A percentile compares a stretch with the other conserved stretches of the same genome.
Evolutionary conservation across 2,329 filamentous ascomycete species (phyloP).

Genomic region (Tolypocladium paradoxum): DNA sequence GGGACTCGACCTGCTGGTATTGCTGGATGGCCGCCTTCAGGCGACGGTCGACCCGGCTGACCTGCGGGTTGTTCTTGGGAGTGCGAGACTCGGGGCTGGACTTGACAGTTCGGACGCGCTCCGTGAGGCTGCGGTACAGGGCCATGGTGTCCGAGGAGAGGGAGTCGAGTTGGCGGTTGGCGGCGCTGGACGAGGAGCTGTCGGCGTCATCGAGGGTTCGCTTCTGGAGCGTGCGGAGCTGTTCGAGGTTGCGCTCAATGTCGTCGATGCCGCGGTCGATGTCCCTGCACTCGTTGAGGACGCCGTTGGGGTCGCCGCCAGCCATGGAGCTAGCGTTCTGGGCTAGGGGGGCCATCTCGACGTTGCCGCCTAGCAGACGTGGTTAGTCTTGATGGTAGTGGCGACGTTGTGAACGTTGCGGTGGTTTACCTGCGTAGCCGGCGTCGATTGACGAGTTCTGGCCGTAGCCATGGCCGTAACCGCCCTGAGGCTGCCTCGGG

Average conservation of each 20-base stretch:
- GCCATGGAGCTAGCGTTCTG: constrained; percentile 38
- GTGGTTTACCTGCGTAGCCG: constrained; percentile 18
- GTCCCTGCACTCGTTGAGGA: constrained; percentile 75
- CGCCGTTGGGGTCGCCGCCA: constrained; percentile 55
- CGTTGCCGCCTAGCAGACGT: constrained; percentile 30
- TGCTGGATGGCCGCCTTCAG: constrained; percentile 71
- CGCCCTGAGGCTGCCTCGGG: constrained; percentile 4
- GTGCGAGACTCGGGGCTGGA: constrained; percentile 64
- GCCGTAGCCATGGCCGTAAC: constrained; percentile 12
- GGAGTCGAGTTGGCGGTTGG: constrained; percentile 59
- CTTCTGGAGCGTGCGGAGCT: constrained; percentile 61
- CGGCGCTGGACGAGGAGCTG: constrained; percentile 53
- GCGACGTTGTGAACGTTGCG: no score
- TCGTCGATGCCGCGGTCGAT: constrained; percentile 68
- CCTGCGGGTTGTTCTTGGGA: constrained; percentile 66
- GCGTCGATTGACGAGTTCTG: constrained; percentile 13
- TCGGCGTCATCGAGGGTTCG: constrained; percentile 66
- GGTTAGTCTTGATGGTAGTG: neutral
- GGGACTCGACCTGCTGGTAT: constrained; percentile 71
- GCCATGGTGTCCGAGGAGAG: constrained; percentile 73
- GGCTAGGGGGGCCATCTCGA: constrained; percentile 61
- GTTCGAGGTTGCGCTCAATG: constrained; percentile 61
- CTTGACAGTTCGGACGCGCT: constrained; percentile 74
- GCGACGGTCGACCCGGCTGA: constrained; percentile 68
- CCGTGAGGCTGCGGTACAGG: constrained; percentile 67